Base-by-base conservation (phyloP, 108 stramenopile species). In the Seminavis robusta region DNA sequence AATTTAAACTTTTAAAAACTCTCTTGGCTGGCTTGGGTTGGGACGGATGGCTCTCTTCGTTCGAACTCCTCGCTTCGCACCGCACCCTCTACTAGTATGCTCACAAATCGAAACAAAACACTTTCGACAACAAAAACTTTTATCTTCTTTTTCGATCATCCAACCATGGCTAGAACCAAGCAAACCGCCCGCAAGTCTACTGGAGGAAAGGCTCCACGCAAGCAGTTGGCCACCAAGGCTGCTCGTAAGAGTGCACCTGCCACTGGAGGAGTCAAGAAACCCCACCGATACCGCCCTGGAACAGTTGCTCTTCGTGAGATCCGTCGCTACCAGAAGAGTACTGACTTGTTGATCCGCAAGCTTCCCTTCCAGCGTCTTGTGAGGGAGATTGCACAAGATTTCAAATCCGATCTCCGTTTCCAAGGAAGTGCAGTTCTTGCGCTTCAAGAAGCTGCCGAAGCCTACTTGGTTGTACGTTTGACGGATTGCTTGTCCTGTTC, bases 171-270 rank as follows among this genome's bases (percentile, higher is more conserved):
- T 21, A 86, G 95, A 38, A 96, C 95, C 73, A 96, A 96, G 77
- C 95, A 96, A 79, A 96, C 95, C 77, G 95, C 95, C 27, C 84
- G 95, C 33, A 96, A 94, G 70, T 92, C 91, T 53, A 96, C 95
- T 54, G 95, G 95, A 76, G 95, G 95, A 68, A 96, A 96, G 79
- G 95, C 95, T 58, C 95, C 89, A 33, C 85, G 86, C 53, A 87
- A 88, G 76, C 87, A 92, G 60, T 83, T 86, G 45, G 79, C 88
- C 62, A 87, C 87, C 69, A 84, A 95, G 92, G 95, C 95, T 36
- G 79, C 79, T 33, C 71, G 79, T 48, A 80, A 80, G 71, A 76
- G 75, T 33, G 79, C 79, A 20, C 79, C 79, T 16, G 67, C 79
- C 58, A 76, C 88, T 47, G 92, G 88, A 59, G 92, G 92, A 33